These are phyloP conservation scores for Boletellus ananas DNA, from an alignment of 768 basidiomycete species.

Conservation along the genomic window DNA sequence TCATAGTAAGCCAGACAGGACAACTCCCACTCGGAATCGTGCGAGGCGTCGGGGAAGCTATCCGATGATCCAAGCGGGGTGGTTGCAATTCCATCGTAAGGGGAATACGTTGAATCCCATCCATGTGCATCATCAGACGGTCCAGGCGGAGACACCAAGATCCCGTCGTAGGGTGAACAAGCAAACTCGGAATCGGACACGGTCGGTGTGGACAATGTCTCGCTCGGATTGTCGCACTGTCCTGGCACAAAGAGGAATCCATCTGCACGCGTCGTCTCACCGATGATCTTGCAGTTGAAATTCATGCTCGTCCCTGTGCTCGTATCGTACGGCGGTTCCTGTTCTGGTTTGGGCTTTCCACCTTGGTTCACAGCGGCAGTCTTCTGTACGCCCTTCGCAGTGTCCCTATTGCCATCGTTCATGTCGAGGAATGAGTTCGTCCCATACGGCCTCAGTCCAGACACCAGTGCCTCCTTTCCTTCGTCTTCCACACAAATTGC, in stretches of 20 bases:
- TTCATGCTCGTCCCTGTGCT: background rate
- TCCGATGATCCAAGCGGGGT: no score
- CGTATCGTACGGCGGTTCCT: constrained; percentile 10
- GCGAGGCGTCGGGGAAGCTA: no score
- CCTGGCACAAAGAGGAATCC: constrained; percentile 13
- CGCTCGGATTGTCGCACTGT: background rate
- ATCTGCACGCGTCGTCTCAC: constrained; percentile 3
- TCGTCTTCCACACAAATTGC: constrained; percentile 22
- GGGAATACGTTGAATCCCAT: no score
- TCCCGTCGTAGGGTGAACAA: background rate
- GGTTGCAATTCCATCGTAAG: no score
- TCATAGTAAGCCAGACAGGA: no score
- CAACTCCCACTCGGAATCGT: no score
- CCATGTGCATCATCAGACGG: no score
- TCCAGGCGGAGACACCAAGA: background rate
- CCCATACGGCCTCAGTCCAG: constrained; percentile 1
- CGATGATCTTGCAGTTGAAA: constrained; percentile 16
- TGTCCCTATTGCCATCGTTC: background rate
- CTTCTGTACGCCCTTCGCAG: background rate
- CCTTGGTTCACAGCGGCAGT: background rate
- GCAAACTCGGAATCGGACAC: background rate
- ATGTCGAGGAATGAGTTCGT: constrained; percentile 14
- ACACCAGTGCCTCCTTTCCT: background rate
- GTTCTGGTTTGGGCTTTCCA: background rate
- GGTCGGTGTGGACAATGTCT: background rate